These are phyloP conservation scores for Cunninghamia lanceolata DNA, from an alignment of 75 land plant species.

Conservation along the genomic window DNA sequence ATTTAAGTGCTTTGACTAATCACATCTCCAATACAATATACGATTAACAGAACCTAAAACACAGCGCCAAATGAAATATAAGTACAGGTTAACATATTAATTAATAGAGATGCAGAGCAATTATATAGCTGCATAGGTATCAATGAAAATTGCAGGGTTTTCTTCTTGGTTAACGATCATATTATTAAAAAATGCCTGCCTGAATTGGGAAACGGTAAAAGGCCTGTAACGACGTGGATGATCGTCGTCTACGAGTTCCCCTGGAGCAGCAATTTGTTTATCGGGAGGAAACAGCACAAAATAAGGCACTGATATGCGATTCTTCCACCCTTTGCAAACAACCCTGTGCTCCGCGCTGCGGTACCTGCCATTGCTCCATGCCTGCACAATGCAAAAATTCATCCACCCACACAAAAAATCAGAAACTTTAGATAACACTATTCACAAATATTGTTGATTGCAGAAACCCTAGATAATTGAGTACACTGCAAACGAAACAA, in stretches of 20 bases:
- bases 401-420: no score
- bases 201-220: not conserved
- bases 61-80: no score
- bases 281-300: not conserved
- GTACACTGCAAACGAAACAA: no score
- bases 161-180: not conserved
- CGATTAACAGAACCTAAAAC: no score
- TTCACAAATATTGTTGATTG: no score
- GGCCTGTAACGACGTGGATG: not conserved
- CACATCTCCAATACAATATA: no score
- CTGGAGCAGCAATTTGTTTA: not conserved
- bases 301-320: constrained; percentile 9
- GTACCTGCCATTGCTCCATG: constrained; percentile 23
- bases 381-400: constrained; percentile 5
- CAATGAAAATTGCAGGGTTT: not conserved
- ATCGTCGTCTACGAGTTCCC: not conserved
- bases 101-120: no score
- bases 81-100: no score
- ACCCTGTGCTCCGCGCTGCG: constrained; percentile 24
- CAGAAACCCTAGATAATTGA: no score
- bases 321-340: not conserved
- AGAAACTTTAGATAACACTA: no score
- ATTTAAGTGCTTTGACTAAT: no score
- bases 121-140: not conserved
- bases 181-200: no score